phyloP scores from a whole-genome alignment of 2,329 filamentous ascomycete species.

The Ilyonectria mors-panacis region DNA sequence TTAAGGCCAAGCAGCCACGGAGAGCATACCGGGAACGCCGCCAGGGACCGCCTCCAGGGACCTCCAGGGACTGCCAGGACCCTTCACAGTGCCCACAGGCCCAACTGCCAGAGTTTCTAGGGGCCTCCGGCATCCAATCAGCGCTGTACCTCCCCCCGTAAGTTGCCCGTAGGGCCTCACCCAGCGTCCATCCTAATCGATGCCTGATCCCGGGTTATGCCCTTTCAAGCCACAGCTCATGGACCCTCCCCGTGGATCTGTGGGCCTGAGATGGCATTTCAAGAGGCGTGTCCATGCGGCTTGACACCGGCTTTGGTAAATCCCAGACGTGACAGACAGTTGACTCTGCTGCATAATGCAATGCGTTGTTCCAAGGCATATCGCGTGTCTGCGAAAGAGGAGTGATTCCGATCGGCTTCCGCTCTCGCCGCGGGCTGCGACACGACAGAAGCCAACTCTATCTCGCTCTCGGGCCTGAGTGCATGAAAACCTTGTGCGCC shows the following conservation, averaged over 20 bases:
- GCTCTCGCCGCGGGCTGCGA: not conserved
- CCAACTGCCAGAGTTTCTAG: conserved; percentile 11
- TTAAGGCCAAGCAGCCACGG: too few relatives aligned
- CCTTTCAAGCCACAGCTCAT: conserved; percentile 27
- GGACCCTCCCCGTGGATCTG: conserved; percentile 16
- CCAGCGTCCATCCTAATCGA: conserved; percentile 23
- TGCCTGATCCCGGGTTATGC: conserved; percentile 36
- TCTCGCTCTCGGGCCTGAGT: conserved; percentile 11
- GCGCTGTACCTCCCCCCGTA: not conserved
- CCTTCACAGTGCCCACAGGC: not conserved
- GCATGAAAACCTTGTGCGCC: conserved; percentile 9
- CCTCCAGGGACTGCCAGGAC: not conserved
- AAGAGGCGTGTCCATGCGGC: not conserved
- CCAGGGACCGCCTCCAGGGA: not conserved
- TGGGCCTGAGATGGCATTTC: conserved; percentile 20
- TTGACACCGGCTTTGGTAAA: conserved; percentile 2
- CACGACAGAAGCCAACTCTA: not conserved
- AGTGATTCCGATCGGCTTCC: not conserved
- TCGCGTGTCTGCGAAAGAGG: not conserved
- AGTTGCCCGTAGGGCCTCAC: conserved; percentile 18
- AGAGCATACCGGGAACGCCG: too few relatives aligned
- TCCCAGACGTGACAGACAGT: not conserved
- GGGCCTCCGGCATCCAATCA: conserved; percentile 33
- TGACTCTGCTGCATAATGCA: not conserved
- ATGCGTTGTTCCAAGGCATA: not conserved